These are phyloP conservation scores for Phytophthora aleatoria DNA, from an alignment of 352 stramenopile genomes.

Conservation along the genomic window DNA sequence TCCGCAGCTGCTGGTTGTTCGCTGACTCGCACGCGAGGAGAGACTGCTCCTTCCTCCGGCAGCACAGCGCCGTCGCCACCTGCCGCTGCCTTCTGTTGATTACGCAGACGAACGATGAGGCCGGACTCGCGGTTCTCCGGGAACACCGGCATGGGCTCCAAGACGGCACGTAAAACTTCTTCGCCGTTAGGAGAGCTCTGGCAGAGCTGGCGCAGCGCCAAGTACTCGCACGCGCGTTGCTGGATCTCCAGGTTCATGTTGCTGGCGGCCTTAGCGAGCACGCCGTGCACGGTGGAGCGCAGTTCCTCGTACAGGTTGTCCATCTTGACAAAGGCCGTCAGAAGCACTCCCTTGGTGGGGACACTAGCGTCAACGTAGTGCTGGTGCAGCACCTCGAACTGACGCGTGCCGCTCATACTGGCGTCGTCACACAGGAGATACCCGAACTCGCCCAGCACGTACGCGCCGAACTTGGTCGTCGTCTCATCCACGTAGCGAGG, in stretches of 20 bases:
- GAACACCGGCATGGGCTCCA: too few relatives aligned
- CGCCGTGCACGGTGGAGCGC: conserved; percentile 83
- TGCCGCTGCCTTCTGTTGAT: too few relatives aligned
- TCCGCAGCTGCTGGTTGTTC: conserved; percentile 19
- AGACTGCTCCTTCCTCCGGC: conserved; percentile 14
- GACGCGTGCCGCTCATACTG: conserved; percentile 91
- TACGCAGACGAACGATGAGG: neutral
- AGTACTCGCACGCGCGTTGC: conserved; percentile 97
- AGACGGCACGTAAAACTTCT: conserved; percentile 86
- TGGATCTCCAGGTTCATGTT: conserved; percentile 98
- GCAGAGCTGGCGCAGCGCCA: conserved; percentile 87
- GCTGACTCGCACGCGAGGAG: conserved; percentile 17
- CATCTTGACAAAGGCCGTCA: conserved; percentile 98
- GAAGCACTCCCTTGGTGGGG: conserved; percentile 92
- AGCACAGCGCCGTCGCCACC: too few relatives aligned
- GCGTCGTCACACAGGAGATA: conserved; percentile 92
- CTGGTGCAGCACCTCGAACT: conserved; percentile 97
- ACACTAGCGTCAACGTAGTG: conserved; percentile 91
- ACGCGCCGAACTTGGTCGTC: conserved; percentile 94
- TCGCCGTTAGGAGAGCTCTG: conserved; percentile 29
- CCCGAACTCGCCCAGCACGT: conserved; percentile 98
- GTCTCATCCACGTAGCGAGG: conserved; percentile 95
- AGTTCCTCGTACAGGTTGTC: conserved; percentile 86
- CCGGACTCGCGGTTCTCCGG: neutral
- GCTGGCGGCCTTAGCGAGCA: conserved; percentile 94